These are phyloP conservation scores for Heliamphora pulchella DNA, from an alignment of 179 eudicot species.

Conservation along the genomic window DNA sequence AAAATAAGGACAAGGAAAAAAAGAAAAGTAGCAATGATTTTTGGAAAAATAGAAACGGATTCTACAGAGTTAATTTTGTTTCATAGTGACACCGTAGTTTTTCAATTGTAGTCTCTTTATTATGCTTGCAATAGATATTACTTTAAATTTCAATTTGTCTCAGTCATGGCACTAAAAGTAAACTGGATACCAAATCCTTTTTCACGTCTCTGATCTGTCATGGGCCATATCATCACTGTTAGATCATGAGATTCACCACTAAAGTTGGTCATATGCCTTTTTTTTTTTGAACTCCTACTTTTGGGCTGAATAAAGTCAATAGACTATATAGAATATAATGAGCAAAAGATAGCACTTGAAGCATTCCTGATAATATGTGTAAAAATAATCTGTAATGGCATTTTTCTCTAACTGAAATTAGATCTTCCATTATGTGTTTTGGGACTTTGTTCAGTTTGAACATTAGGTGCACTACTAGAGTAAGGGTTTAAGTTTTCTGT, in stretches of 20 bases:
- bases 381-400: no score
- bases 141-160: background rate
- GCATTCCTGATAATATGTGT: no score
- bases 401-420: no score
- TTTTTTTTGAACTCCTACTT: no score
- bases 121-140: background rate
- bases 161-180: background rate
- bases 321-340: no score
- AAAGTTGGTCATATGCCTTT: background rate
- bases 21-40: background rate
- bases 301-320: no score
- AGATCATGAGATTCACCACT: background rate
- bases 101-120: background rate
- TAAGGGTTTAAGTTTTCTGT: no score
- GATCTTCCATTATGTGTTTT: no score
- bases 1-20: no score
- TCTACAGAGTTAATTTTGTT: background rate
- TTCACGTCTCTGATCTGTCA: background rate
- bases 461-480: no score
- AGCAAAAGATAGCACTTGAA: no score
- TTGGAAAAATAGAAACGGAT: background rate
- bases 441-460: no score
- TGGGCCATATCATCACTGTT: background rate
- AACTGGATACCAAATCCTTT: background rate
- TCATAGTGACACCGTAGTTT: background rate